Evolutionary conservation across 2,329 filamentous ascomycete species (phyloP).

Genomic region (Colletotrichum karsti): DNA sequence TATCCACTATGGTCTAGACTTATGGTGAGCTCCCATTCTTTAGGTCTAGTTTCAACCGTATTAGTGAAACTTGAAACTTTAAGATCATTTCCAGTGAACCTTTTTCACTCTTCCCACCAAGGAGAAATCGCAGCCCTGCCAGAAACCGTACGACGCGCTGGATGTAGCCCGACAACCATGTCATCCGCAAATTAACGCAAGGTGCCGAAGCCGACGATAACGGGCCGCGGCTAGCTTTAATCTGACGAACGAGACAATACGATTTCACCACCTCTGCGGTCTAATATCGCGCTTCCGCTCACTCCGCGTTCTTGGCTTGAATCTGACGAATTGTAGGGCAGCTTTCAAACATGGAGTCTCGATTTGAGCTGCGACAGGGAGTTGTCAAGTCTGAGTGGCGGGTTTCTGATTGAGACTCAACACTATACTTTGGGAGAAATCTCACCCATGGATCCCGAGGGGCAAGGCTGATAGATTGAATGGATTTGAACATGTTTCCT

Average conservation of each 20-base stretch:
- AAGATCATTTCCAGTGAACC: neutral
- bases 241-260: neutral
- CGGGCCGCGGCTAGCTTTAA: neutral
- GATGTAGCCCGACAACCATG: neutral
- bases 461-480: neutral
- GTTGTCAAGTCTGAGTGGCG: constrained; percentile 2
- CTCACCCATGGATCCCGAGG: neutral
- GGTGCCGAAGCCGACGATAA: neutral
- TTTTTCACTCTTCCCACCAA: neutral
- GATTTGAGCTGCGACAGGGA: neutral
- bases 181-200: constrained; percentile 2
- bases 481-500: neutral
- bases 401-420: constrained; percentile 20
- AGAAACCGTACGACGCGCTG: neutral
- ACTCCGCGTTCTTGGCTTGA: neutral
- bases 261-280: neutral
- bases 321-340: neutral
- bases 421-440: neutral
- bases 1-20: constrained; percentile 13
- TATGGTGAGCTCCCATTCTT: neutral
- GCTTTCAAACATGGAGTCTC: neutral
- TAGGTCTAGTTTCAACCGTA: neutral
- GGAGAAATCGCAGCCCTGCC: neutral
- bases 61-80: constrained; percentile 10
- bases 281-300: neutral